phyloP scores from a whole-genome alignment of 768 basidiomycete genomes.

The Dioszegia aurantiaca region DNA sequence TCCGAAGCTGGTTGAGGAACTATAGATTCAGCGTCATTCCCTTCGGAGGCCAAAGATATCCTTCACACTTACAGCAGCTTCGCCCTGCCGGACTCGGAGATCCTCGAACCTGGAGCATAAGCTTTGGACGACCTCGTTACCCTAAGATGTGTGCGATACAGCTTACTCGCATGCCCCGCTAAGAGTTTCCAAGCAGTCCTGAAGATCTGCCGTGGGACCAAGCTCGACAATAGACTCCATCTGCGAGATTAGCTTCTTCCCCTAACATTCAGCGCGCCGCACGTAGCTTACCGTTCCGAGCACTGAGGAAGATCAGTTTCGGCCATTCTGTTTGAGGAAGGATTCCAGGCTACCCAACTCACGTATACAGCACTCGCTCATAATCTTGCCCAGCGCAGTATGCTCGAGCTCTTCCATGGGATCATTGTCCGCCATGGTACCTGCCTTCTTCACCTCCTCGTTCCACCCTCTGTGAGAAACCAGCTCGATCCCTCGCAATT shows the following conservation, averaged over 20 bases:
- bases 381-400: slow-evolving; percentile 29
- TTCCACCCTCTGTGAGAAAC: slow-evolving; percentile 57
- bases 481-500: slow-evolving; percentile 53
- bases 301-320: background rate
- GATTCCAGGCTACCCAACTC: slow-evolving; percentile 3
- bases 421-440: slow-evolving; percentile 8
- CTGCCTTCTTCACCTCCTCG: slow-evolving; percentile 53
- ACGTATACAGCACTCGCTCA: slow-evolving; percentile 38
- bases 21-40: slow-evolving; percentile 59
- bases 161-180: slow-evolving; percentile 35
- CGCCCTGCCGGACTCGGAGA: slow-evolving; percentile 41
- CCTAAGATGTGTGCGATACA: no score
- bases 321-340: no score
- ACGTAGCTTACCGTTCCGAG: slow-evolving; percentile 13
- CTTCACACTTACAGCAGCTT: slow-evolving; percentile 30
- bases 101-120: slow-evolving; percentile 34
- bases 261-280: no score
- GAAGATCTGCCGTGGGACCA: slow-evolving; percentile 15
- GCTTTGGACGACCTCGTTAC: no score
- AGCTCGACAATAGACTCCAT: slow-evolving; percentile 36
- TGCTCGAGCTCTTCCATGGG: slow-evolving; percentile 4
- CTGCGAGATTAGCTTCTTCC: slow-evolving; percentile 10
- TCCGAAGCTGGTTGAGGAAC: slow-evolving; percentile 26
- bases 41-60: background rate
- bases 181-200: slow-evolving; percentile 28